Percentiles rank a stretch among this genome's conserved stretches.
phyloP scores from a whole-genome alignment of 163 green algal species.

The Coccomyxa subellipsoidea region DNA sequence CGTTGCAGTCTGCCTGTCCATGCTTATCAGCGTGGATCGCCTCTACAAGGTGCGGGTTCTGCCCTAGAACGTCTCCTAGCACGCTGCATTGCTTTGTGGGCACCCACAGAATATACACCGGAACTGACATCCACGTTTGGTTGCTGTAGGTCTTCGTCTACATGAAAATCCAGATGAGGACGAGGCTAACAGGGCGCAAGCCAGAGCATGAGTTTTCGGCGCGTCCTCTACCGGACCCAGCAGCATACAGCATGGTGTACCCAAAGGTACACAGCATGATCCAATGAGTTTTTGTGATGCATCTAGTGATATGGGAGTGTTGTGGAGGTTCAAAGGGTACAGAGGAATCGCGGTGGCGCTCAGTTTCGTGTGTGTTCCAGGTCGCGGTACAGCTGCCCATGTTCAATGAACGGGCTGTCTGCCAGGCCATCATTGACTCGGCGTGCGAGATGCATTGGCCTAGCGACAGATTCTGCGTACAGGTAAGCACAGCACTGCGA shows the following conservation, averaged over 20 bases:
- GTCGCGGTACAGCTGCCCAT: constrained; percentile 88
- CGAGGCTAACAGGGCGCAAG: constrained; percentile 28
- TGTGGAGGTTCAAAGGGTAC: neutral
- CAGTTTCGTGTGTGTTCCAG: constrained; percentile 14
- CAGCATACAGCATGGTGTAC: constrained; percentile 30
- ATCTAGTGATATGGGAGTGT: neutral
- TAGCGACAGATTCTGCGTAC: constrained; percentile 57
- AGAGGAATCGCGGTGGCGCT: neutral
- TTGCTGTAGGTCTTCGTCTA: neutral
- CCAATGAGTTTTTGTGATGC: neutral
- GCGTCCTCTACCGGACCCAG: constrained; percentile 27
- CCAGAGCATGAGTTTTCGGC: constrained; percentile 29
- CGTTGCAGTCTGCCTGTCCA: constrained; percentile 46
- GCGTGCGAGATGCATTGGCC: constrained; percentile 75
- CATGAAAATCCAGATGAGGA: constrained; percentile 15
- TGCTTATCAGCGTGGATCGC: constrained; percentile 67
- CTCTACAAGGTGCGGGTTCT: constrained; percentile 53
- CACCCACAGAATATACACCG: neutral
- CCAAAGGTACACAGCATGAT: constrained; percentile 26
- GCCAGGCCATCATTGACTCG: constrained; percentile 73
- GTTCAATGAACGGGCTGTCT: constrained; percentile 83
- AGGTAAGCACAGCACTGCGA: constrained; percentile 30
- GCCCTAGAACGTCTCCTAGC: neutral
- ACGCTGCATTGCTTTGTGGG: neutral
- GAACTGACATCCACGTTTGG: neutral